Evolutionary conservation across 257 asterid genomes (phyloP), one percentile per base, ranked within the genome.

Genomic region (Nicotiana knightiana): DNA sequence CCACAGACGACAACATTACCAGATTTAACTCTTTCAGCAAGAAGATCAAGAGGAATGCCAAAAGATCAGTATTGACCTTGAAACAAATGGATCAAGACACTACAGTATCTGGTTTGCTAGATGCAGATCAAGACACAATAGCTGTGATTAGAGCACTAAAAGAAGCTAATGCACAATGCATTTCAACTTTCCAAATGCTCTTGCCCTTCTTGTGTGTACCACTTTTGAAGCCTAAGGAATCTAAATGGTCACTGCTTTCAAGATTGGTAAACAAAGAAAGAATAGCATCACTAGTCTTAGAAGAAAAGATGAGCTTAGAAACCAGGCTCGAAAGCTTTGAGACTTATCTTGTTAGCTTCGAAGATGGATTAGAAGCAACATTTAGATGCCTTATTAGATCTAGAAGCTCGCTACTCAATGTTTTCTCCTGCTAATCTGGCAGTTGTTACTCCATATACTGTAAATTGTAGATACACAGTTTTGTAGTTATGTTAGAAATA

Each of bases 241-340:
- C 66, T 24, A 88, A 82, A 83, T 88, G 91, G 89, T 81, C 84
- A 35, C 18, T 87, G 79, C 85, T 88, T 82, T 84, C 86, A 53
- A 88, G 84, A 48, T 73, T 88, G 64, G 67, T 84, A 43, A 78
- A 77, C 17, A 86, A 77, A 37, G 87, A 84, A 70, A 59, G 62
- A 63, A 83, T 84, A 8, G 81, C 79, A 37, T 63, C 80, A 9
- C 83, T 81, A 79, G 83, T 37, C 43, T 76, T 81, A 63, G 26
- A 59, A 54, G 77, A 84, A 24, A 61, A 43, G 16, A 6, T 10
- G 51, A 87, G 85, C 53, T 73, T 48, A 48, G 43, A 51, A 3
- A 6, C 43, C 58, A 85, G 85, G 65, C 35, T 88, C 3, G 82
- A 86, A 80, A 86, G 57, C 21, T 81, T 81, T 16, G 89, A 88